Evolutionary conservation across 2,329 filamentous ascomycete species (phyloP), one percentile per base, ranked within the genome.

Genomic region (Aspergillus latus): DNA sequence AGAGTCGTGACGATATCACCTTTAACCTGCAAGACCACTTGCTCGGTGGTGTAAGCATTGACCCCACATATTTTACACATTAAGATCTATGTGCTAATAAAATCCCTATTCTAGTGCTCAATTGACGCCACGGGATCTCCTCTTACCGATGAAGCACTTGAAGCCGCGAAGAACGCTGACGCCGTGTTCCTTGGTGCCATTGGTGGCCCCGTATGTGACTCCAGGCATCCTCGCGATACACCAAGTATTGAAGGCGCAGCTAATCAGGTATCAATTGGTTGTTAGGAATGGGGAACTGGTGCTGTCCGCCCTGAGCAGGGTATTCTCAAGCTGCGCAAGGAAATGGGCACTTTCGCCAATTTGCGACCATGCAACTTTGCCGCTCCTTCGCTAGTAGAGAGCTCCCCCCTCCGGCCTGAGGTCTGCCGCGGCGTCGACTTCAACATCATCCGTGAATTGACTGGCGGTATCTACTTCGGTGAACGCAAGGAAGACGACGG

Each of bases 331-430:
- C 89, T 97, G 52, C 91, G 93, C 78, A 97, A 95, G 78, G 90
- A 97, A 77, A 89, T 97, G 82, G 83, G 84, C 70, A 91, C 93
- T 55, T 97, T 95, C 77, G 93, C 92, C 66, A 97, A 97, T 84
- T 86, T 97, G 57, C 88, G 93, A 5, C 93, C 92, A 8, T 97
- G 93, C 83, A 95, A 90, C 83, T 97, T 99, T 79, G 90, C 91
- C 49, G 92, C 92, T 1, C 89, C 93, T 52, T 84, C 86, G 30
- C 87, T 97, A 49, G 87, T 96, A 68, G 87, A 92, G 49, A 84
- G 82, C 70, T 97, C 92, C 10, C 93, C 93, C 0, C 85, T 97
- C 61, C 96, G 96, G 78, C 86, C 89, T 53, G 84, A 88, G 2
- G 83, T 97, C 60, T 95, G 90, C 82, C 83, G 86, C 61, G 92